Conservation (phyloP, 257 asterid genomes). For the Ophiorrhiza pumila region DNA sequence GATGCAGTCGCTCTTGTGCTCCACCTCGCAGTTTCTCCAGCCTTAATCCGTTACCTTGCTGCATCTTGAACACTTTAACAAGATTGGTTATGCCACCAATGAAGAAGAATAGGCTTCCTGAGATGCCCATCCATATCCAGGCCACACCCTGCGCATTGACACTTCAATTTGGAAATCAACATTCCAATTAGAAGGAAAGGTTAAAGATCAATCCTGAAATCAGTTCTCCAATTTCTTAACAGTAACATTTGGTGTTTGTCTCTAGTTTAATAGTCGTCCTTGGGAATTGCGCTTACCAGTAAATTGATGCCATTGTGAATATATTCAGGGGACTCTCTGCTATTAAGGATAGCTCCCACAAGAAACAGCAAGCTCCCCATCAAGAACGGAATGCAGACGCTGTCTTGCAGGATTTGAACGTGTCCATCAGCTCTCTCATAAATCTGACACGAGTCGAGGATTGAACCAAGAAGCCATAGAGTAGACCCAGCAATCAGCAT, state of each 20-base stretch:
- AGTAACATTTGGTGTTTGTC: not conserved
- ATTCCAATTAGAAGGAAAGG: not conserved
- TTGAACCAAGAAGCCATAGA: slow-evolving; percentile 80
- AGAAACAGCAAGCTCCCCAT: slow-evolving; percentile 67
- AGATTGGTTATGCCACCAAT: slow-evolving; percentile 69
- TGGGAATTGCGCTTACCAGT: slow-evolving; percentile 35
- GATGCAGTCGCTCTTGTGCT: slow-evolving; percentile 58
- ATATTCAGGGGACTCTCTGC: slow-evolving; percentile 37
- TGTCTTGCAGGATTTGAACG: slow-evolving; percentile 71
- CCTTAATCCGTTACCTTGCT: slow-evolving; percentile 46
- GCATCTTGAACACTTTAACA: slow-evolving; percentile 82
- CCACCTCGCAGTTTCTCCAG: slow-evolving; percentile 88
- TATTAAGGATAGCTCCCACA: slow-evolving; percentile 55
- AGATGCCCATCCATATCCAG: slow-evolving; percentile 66
- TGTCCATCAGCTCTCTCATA: slow-evolving; percentile 83
- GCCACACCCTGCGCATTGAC: slow-evolving; percentile 44
- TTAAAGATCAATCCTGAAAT: not conserved
- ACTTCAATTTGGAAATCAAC: not conserved
- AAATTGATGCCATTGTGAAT: slow-evolving; percentile 48
- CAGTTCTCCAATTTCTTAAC: not conserved
- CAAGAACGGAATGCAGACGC: slow-evolving; percentile 70
- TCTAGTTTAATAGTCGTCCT: not conserved
- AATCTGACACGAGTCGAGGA: slow-evolving; percentile 79
- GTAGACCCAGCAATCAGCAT: slow-evolving; percentile 69
- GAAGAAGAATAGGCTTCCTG: slow-evolving; percentile 60